Evolutionary conservation across 2,329 filamentous ascomycete genomes (phyloP).

Genomic region (Hawksworthiomyces lignivorus): DNA sequence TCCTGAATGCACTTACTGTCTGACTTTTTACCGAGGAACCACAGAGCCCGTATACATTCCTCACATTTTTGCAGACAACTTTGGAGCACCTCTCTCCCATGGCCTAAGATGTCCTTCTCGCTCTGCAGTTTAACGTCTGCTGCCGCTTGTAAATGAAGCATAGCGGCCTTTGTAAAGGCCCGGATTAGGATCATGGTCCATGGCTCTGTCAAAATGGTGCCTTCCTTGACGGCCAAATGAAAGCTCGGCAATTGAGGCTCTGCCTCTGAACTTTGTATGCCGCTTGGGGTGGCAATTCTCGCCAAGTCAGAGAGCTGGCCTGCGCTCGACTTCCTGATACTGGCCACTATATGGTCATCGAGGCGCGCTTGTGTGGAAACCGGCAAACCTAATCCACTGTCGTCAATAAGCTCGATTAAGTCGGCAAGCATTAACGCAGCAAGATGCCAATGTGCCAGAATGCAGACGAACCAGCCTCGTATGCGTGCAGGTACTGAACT

Average conservation of each 20-base stretch:
- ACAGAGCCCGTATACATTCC: constrained; percentile 44
- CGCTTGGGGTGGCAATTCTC: constrained; percentile 30
- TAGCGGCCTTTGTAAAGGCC: constrained; percentile 41
- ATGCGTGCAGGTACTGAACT: constrained; percentile 42
- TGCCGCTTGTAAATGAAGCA: constrained; percentile 28
- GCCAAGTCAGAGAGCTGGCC: constrained; percentile 41
- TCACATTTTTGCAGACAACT: constrained; percentile 32
- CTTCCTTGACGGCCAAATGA: constrained; percentile 46
- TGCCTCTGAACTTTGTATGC: constrained; percentile 11
- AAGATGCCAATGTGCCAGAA: constrained; percentile 51
- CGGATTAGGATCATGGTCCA: constrained; percentile 50
- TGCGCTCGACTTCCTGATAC: constrained; percentile 37
- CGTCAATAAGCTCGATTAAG: constrained; percentile 42
- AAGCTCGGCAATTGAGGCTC: constrained; percentile 32
- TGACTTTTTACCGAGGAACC: constrained; percentile 47
- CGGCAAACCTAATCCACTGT: constrained; percentile 22
- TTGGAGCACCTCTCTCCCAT: constrained; percentile 14
- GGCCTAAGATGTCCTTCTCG: constrained; percentile 17
- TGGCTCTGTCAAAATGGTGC: constrained; percentile 50
- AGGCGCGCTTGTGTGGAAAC: constrained; percentile 21
- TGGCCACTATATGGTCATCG: constrained; percentile 26
- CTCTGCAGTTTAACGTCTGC: constrained; percentile 21
- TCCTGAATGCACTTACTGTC: no score
- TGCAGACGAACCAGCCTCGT: constrained; percentile 52
- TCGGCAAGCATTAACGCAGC: constrained; percentile 48